A percentile compares a stretch with the other conserved stretches of the same genome.
Evolutionary conservation across 139 green algal species (phyloP).

Genomic region (Chlamydomonas schloesseri): DNA sequence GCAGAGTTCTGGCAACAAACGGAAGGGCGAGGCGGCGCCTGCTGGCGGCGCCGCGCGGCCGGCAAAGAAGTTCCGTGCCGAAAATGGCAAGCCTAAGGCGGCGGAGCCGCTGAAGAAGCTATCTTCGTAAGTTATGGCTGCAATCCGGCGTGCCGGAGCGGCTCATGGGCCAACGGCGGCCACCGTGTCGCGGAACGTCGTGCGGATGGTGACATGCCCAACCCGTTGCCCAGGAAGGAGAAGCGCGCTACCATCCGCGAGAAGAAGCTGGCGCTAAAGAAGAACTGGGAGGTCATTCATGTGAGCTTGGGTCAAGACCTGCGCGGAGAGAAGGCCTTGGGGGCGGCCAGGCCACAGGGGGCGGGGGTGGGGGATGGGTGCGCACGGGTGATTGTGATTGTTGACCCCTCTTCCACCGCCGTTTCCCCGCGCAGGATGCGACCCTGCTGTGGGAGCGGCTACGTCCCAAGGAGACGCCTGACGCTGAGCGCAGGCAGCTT

Average conservation of each 20-base stretch:
- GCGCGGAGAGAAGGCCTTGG: too few relatives aligned
- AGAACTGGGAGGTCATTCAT: constrained; percentile 66
- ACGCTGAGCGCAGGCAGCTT: constrained; percentile 65
- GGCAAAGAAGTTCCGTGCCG: background rate
- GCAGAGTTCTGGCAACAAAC: background rate
- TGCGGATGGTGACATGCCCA: too few relatives aligned
- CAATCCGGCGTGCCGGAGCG: background rate
- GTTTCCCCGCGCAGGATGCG: constrained; percentile 63
- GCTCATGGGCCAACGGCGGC: too few relatives aligned
- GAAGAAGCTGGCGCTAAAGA: constrained; percentile 61
- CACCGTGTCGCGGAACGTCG: too few relatives aligned
- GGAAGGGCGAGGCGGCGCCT: background rate
- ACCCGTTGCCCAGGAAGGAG: constrained; percentile 51
- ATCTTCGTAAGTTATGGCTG: constrained; percentile 24
- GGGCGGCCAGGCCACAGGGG: too few relatives aligned
- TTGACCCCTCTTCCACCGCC: too few relatives aligned
- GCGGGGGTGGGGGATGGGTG: too few relatives aligned
- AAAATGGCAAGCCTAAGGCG: background rate
- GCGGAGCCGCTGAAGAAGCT: background rate
- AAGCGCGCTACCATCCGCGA: constrained; percentile 46
- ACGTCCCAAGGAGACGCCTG: constrained; percentile 60
- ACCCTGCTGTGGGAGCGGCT: constrained; percentile 80
- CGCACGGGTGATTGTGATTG: too few relatives aligned
- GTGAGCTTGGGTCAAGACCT: constrained; percentile 25
- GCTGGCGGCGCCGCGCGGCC: constrained; percentile 18